These are phyloP conservation scores for Pichia heedii DNA, from an alignment of 805 yeast species.

Conservation along the genomic window DNA sequence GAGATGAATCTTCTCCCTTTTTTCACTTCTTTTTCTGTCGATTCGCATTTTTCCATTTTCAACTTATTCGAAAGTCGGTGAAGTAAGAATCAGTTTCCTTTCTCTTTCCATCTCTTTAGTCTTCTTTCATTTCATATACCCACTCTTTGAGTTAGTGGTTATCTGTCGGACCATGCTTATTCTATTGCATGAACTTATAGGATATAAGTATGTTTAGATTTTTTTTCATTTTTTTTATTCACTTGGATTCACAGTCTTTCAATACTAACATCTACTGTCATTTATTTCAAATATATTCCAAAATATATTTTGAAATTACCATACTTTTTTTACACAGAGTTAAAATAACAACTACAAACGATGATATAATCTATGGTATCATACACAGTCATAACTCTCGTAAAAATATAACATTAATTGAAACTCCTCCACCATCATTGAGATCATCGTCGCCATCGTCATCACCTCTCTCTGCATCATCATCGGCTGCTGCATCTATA, in stretches of 20 bases:
- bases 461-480: too few species aligned
- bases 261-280: neutral
- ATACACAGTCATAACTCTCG: conserved; percentile 42
- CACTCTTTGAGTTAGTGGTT: neutral
- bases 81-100: too few species aligned
- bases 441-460: neutral
- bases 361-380: conserved; percentile 42
- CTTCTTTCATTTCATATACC: neutral
- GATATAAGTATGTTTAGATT: neutral
- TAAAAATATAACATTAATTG: neutral
- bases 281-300: too few species aligned
- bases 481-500: conserved; percentile 20
- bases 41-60: too few species aligned
- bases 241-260: too few species aligned
- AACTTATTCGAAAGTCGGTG: too few species aligned
- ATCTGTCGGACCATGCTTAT: neutral
- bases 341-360: conserved; percentile 45
- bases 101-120: neutral
- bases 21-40: too few species aligned
- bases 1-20: too few species aligned
- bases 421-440: neutral
- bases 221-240: too few species aligned
- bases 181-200: neutral
- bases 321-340: conserved; percentile 31
- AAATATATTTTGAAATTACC: too few species aligned